Conservation (phyloP, 1,139 yeast genomes). For the Yamadazyma jaroonii region DNA sequence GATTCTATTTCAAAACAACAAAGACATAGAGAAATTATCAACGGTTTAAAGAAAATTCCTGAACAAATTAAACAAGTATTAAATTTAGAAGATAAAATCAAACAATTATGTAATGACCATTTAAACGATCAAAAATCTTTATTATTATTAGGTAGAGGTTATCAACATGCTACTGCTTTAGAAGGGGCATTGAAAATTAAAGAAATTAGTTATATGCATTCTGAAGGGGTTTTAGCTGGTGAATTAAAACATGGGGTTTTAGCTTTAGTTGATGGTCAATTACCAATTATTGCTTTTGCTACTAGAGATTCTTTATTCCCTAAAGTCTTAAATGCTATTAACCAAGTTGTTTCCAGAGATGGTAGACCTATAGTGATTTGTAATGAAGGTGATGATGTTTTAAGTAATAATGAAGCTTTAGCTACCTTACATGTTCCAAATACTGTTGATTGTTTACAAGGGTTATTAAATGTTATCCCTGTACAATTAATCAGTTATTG, state of each 20-base stretch:
- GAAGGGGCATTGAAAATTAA: conserved; percentile 98
- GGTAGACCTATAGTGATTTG: conserved; percentile 95
- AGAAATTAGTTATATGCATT: conserved; percentile 98
- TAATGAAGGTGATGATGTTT: conserved; percentile 77
- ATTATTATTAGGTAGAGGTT: conserved; percentile 93
- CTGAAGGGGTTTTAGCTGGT: conserved; percentile 99
- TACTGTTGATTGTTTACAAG: conserved; percentile 97
- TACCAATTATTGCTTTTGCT: conserved; percentile 94
- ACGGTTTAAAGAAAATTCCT: conserved; percentile 82
- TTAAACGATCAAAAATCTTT: conserved; percentile 83
- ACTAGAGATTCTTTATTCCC: conserved; percentile 98
- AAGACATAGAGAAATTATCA: conserved; percentile 84
- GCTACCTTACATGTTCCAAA: conserved; percentile 86
- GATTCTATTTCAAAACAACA: conserved; percentile 75
- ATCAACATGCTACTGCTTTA: conserved; percentile 94
- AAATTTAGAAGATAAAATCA: conserved; percentile 69
- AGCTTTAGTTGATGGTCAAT: conserved; percentile 90
- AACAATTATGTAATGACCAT: conserved; percentile 67
- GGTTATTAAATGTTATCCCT: conserved; percentile 91
- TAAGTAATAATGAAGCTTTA: conserved; percentile 52
- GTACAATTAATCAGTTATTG: conserved; percentile 95
- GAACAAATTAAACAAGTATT: conserved; percentile 80
- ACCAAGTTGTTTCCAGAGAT: conserved; percentile 95
- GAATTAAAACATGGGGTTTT: conserved; percentile 98
- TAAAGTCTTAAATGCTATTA: conserved; percentile 92